Evolutionary conservation across 225 moss, liverwort and hornwort genomes (phyloP).

Genomic region (Ulota crispa): DNA sequence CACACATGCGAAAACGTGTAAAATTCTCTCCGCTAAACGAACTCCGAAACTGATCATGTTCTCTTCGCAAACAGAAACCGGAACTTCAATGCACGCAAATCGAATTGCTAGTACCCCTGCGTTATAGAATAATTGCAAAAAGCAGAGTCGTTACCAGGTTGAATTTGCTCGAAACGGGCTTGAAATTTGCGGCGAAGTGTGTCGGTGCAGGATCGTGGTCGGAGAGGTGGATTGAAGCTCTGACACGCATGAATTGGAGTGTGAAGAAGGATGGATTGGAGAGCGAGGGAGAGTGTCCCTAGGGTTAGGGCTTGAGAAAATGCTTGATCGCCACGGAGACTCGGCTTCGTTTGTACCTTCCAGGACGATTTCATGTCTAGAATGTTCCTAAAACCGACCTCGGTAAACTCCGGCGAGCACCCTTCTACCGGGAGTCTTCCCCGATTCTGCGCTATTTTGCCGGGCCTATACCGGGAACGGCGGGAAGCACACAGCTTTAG

Average conservation of each 20-base stretch:
- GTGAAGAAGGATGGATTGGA: neutral
- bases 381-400: slow-evolving; percentile 5
- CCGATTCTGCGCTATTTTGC: too few species aligned
- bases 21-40: neutral
- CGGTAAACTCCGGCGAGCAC: neutral
- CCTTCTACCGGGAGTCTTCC: neutral
- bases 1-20: neutral
- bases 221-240: neutral
- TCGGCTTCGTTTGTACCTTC: neutral
- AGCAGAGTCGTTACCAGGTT: neutral
- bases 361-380: neutral
- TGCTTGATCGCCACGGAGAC: slow-evolving; percentile 17
- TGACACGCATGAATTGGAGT: neutral
- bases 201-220: neutral
- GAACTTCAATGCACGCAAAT: neutral
- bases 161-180: neutral
- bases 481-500: too few species aligned
- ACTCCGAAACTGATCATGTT: neutral
- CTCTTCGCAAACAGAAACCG: neutral
- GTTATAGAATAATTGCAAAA: neutral
- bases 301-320: slow-evolving; percentile 8
- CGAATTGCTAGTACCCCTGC: neutral
- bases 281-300: neutral
- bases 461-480: too few species aligned
- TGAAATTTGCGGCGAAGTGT: neutral